Conservation (phyloP, 78 protist genomes). For the Dictyostelium discoideum region dicty_2.7 NC_007090.3:630001-630500, state of each 20-base stretch:
- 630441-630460: background rate
- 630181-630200: background rate
- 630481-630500: background rate
- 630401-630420: conserved; percentile 16
- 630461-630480: conserved; percentile 19
- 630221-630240: background rate
- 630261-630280: conserved; percentile 36
- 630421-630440: background rate
- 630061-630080: background rate
- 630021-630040: conserved; percentile 33
- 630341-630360: background rate
- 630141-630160: background rate
- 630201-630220: background rate
- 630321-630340: background rate
- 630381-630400: background rate
- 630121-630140: background rate
- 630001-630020: conserved; percentile 69
- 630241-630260: background rate
- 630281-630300: conserved; percentile 24
- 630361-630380: background rate
- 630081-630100: background rate
- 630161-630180: background rate
- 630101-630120: background rate
- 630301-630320: conserved; percentile 40
- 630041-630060: conserved; percentile 48